Percentiles rank a stretch among this genome's conserved stretches.
Conservation (phyloP, 495 filamentous ascomycete species). For the Cercophora samala region DNA sequence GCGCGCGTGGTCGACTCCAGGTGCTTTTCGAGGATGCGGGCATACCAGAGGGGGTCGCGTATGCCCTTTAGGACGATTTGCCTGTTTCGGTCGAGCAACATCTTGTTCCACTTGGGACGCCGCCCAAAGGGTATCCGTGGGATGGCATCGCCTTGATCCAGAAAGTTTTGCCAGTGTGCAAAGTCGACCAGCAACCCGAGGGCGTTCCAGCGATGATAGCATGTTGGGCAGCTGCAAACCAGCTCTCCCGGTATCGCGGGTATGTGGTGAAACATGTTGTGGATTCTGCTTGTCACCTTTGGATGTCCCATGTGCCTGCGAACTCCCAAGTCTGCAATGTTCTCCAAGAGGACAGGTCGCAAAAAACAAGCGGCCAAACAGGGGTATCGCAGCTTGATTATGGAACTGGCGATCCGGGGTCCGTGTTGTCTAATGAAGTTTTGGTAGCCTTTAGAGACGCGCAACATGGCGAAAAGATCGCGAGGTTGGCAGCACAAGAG, state of each 20-base stretch:
- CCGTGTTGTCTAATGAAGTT: conserved; percentile 22
- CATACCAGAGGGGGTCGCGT: conserved; percentile 45
- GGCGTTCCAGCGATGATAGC: conserved; percentile 51
- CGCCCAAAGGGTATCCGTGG: conserved; percentile 47
- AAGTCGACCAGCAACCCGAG: conserved; percentile 53
- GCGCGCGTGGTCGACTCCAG: conserved; percentile 48
- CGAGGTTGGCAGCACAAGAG: conserved; percentile 43
- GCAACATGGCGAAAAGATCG: conserved; percentile 44
- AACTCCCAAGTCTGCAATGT: conserved; percentile 41
- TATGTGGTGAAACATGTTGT: conserved; percentile 45
- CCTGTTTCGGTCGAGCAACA: conserved; percentile 39
- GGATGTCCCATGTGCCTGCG: conserved; percentile 20
- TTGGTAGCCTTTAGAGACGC: conserved; percentile 36
- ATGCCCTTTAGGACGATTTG: conserved; percentile 42
- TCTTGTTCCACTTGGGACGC: conserved; percentile 44
- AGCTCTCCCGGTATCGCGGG: conserved; percentile 35
- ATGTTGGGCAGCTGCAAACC: conserved; percentile 53
- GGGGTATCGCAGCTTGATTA: not conserved
- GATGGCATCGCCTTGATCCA: conserved; percentile 50
- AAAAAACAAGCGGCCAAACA: conserved; percentile 44
- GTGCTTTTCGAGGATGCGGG: conserved; percentile 49
- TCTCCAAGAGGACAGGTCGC: conserved; percentile 41
- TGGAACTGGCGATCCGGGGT: not conserved
- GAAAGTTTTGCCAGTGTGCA: conserved; percentile 50
- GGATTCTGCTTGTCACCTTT: conserved; percentile 38